Conservation (phyloP, 176 grass and related monocot species). For the Carex myosuroides region DNA sequence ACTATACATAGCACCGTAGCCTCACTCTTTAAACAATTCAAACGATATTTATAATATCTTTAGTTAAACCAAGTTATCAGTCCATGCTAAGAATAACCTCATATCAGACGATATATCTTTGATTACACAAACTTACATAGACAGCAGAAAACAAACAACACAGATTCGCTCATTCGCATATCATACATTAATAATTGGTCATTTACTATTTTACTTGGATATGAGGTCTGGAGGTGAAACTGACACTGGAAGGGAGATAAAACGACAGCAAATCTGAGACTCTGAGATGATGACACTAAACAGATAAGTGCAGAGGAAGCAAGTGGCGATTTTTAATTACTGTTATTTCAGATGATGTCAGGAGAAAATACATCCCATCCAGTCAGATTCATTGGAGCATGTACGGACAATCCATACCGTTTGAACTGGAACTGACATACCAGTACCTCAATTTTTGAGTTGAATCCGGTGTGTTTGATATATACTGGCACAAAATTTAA, state of each 20-base stretch:
- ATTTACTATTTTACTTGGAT: too few species aligned
- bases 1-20: too few species aligned
- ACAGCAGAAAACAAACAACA: not conserved
- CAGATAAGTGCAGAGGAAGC: not conserved
- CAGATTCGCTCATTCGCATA: not conserved
- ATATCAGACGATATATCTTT: not conserved
- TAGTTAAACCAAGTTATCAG: too few species aligned
- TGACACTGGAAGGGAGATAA: not conserved
- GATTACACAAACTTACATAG: not conserved
- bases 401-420: not conserved
- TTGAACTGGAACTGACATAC: not conserved
- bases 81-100: not conserved
- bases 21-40: too few species aligned
- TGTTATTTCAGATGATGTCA: not conserved
- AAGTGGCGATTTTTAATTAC: not conserved
- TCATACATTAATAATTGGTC: not conserved
- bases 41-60: too few species aligned
- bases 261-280: not conserved
- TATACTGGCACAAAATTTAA: too few species aligned
- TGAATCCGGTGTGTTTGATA: too few species aligned
- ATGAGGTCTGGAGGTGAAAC: not conserved
- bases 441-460: too few species aligned
- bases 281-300: not conserved
- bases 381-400: not conserved
- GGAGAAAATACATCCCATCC: not conserved